phyloP scores from a whole-genome alignment of 805 yeast genomes.

The Zygoascus ofunaensis region DNA sequence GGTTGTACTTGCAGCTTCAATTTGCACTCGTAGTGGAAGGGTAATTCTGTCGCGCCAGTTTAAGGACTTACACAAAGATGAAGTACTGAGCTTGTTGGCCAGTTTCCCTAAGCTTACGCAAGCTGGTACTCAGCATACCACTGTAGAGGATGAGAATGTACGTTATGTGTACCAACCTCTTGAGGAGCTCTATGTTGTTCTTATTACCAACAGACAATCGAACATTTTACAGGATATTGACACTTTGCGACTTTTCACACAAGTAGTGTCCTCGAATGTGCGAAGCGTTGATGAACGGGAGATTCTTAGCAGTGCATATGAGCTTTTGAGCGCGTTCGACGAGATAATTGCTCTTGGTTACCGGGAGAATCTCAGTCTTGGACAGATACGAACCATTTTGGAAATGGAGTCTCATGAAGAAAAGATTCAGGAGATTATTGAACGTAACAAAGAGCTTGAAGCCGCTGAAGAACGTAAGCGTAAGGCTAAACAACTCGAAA shows the following conservation, averaged over 20 bases:
- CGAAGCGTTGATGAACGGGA: conserved; percentile 72
- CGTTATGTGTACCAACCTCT: conserved; percentile 94
- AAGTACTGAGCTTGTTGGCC: conserved; percentile 77
- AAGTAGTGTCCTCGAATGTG: conserved; percentile 67
- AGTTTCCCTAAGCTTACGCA: conserved; percentile 75
- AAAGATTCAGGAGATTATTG: conserved; percentile 95
- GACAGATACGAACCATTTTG: conserved; percentile 80
- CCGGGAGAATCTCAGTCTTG: conserved; percentile 71
- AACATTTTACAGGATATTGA: conserved; percentile 92
- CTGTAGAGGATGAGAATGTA: conserved; percentile 84
- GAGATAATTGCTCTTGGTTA: conserved; percentile 86
- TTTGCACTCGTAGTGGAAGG: conserved; percentile 89
- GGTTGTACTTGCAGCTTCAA: conserved; percentile 70
- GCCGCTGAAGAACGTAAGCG: conserved; percentile 96
- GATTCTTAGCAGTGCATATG: conserved; percentile 76
- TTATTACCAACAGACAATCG: conserved; percentile 83
- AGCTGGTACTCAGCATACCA: conserved; percentile 74
- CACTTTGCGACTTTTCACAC: conserved; percentile 77
- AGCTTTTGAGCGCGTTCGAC: conserved; percentile 83
- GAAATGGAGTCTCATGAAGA: conserved; percentile 99
- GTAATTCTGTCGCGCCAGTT: conserved; percentile 89
- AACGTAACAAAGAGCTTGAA: conserved; percentile 90
- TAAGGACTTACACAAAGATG: conserved; percentile 70
- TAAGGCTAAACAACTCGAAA: conserved; percentile 70
- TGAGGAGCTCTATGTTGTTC: conserved; percentile 84